Evolutionary conservation across 116 monocot genomes (phyloP), one percentile per base, ranked within the genome.

Genomic region (Thalassia testudinum): DNA sequence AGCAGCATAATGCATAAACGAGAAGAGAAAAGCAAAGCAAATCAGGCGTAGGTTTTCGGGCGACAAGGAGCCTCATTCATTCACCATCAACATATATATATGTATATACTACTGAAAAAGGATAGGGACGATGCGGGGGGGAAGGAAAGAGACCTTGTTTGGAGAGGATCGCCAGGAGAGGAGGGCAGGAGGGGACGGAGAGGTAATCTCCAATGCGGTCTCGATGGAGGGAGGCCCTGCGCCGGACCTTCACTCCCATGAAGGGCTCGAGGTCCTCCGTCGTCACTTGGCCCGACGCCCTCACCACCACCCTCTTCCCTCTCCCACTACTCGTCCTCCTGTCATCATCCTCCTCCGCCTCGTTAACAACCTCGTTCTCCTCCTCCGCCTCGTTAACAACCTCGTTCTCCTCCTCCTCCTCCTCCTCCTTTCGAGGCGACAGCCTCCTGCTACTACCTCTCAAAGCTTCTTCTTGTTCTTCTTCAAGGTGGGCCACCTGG

Each of bases 141-240:
- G 30, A 34, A 34, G 30, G 30, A 34, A 3, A 34, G 30, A 3
- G 6, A 85, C 95, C 95, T 73, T 87, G 81, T 50, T 87, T 87
- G 37, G 78, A 62, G 18, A 88, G 54, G 51, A 95, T 68, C 65
- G 74, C 87, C 38, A 66, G 51, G 50, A 95, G 72, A 54, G 56
- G 68, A 7, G 81, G 75, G 65, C 76, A 81, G 43, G 73, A 74
- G 14, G 60, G 56, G 15, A 95, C 70, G 45, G 67, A 80, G 45
- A 95, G 53, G 64, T 95, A 81, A 49, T 95, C 92, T 23, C 93
- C 87, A 34, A 68, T 45, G 61, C 77, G 69, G 12, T 77, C 73
- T 45, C 54, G 21, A 1, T 54, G 42, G 49, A 72, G 47, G 37
- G 71, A 65, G 13, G 75, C 73, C 61, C 73, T 60, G 24, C 91